phyloP scores from a whole-genome alignment of 2,329 filamentous ascomycete species.

The Dothideomycetes sp. region DNA sequence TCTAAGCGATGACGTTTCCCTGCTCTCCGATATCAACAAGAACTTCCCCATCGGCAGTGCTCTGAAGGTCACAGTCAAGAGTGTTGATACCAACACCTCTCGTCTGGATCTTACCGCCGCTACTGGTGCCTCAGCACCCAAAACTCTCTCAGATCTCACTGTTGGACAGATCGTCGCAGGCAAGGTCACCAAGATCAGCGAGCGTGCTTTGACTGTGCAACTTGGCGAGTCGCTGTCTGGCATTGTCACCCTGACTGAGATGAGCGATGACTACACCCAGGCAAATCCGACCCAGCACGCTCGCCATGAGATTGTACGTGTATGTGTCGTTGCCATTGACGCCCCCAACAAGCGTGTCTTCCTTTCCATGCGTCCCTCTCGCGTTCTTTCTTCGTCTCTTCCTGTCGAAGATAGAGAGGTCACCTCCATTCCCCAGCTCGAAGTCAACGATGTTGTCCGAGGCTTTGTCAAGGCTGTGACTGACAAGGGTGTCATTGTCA shows the following conservation, averaged over 20 bases:
- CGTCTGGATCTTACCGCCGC: conserved; percentile 76
- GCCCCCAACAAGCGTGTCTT: conserved; percentile 71
- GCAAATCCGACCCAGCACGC: conserved; percentile 63
- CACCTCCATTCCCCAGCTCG: conserved; percentile 56
- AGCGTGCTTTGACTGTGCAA: conserved; percentile 75
- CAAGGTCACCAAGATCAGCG: conserved; percentile 73
- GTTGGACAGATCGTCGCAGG: conserved; percentile 73
- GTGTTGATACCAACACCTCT: conserved; percentile 60
- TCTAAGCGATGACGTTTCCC: conserved; percentile 73
- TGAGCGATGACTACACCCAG: conserved; percentile 76
- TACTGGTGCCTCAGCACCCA: conserved; percentile 41
- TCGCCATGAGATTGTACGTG: conserved; percentile 78
- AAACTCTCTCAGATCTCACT: conserved; percentile 62
- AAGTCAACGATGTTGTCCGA: conserved; percentile 67
- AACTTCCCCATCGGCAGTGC: conserved; percentile 90
- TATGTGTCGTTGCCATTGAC: conserved; percentile 76
- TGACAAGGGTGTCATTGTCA: conserved; percentile 81
- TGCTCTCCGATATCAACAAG: conserved; percentile 61
- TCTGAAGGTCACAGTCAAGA: conserved; percentile 66
- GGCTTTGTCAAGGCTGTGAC: conserved; percentile 87
- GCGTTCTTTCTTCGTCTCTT: conserved; percentile 75
- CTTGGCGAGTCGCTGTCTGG: conserved; percentile 71
- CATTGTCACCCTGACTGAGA: conserved; percentile 69
- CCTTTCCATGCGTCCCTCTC: conserved; percentile 75
- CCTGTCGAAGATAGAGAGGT: conserved; percentile 75